phyloP scores from a whole-genome alignment of 176 grass and related monocot genomes.

The Rhynchospora breviuscula region DNA sequence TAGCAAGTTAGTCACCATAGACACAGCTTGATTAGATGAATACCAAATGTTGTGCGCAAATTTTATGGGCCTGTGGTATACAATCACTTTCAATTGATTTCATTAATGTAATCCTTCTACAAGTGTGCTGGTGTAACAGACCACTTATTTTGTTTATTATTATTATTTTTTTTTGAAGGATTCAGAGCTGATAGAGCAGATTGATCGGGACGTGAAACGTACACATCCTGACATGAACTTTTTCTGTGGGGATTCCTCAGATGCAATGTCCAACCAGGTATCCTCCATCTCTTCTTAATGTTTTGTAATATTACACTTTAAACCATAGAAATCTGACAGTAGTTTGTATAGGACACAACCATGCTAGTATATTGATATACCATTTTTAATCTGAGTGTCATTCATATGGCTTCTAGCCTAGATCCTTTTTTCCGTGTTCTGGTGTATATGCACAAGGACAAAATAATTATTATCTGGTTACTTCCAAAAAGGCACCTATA shows the following conservation, averaged over 20 bases:
- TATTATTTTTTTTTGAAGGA: conserved; percentile 34
- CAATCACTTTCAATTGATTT: not conserved
- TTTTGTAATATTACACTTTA: not conserved
- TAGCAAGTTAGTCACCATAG: not conserved
- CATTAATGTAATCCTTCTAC: too few species aligned
- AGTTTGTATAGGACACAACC: not conserved
- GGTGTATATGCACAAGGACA: not conserved
- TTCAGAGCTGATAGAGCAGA: conserved; percentile 76
- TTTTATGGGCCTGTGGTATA: not conserved
- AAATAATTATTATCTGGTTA: not conserved
- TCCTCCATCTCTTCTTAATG: conserved; percentile 3
- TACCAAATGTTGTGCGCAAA: not conserved
- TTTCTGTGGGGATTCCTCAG: conserved; percentile 62
- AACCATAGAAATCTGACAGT: not conserved
- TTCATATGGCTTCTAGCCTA: not conserved
- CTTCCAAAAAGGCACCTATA: not conserved
- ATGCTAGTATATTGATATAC: not conserved
- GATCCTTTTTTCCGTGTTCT: not conserved
- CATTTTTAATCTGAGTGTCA: not conserved
- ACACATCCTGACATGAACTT: conserved; percentile 95
- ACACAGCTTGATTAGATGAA: not conserved
- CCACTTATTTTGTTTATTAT: not conserved
- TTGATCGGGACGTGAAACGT: conserved; percentile 89
- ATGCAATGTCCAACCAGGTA: conserved; percentile 91
- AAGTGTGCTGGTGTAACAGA: too few species aligned